Evolutionary conservation across 306 rosid genomes (phyloP), one percentile per base, ranked within the genome.

Genomic region (Crataegus laevigata): DNA sequence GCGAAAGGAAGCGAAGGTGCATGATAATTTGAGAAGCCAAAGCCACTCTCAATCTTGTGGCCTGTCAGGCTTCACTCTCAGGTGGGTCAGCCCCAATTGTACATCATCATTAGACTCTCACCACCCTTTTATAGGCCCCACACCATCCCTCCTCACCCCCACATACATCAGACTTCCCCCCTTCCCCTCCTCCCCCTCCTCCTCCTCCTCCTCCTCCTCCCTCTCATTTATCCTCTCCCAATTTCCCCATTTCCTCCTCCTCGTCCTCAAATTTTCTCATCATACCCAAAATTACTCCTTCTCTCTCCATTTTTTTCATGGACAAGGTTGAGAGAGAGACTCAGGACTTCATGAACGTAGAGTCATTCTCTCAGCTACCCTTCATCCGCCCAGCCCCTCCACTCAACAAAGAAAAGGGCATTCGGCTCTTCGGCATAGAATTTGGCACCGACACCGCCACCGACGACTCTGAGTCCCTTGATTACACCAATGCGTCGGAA

Each of bases 281-380:
- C 68, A 30, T 42, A 63, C 43, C 42, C 68, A 8, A 63, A 63
- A 63, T 22, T 4, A 7, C 6, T 17, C 14, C 25, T 26, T 29
- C 13, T 29, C 47, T 75, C 47, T 38, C n/a, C 55, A 62, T 11
- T 15, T 21, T 59, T 59, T 42, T 78, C 79, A 93, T 93, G 97
- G 98, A 93, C 80, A 91, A 89, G 76, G 57, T 68, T 19, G 91
- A 92, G 47, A 87, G 91, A 77, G 97, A 94, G 77, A 88, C 93
- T 22, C 97, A 83, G 58, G 96, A 94, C 82, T 91, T 93, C 91
- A 91, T 94, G 97, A 94, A 91, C 75, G 97, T 94, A 2, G 93
- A 94, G 30, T 87, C 98, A 19, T 94, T 94, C 88, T 91, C 98
- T 63, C 98, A 94, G 79, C 97, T 94, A 3, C 98, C 98, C 38